phyloP scores from a whole-genome alignment of 2,329 filamentous ascomycete genomes.

The Exophiala mesophila region DNA sequence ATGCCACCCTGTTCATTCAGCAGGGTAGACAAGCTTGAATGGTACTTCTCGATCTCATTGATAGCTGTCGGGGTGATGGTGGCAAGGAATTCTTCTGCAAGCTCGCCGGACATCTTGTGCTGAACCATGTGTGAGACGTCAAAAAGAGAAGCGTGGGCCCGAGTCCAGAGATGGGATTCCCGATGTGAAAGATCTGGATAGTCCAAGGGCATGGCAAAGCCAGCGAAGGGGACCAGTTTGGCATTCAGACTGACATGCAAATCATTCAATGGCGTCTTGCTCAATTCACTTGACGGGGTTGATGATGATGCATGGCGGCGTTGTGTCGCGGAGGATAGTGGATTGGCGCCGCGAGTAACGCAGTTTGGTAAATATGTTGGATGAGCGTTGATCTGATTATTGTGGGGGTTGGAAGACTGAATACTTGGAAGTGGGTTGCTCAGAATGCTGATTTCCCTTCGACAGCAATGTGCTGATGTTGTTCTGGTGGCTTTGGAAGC shows the following conservation, averaged over 20 bases:
- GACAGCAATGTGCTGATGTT: too few relatives aligned
- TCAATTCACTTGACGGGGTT: constrained; percentile 24
- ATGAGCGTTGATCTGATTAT: too few relatives aligned
- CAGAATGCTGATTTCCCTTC: too few relatives aligned
- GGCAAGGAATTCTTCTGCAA: constrained; percentile 76
- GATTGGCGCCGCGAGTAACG: too few relatives aligned
- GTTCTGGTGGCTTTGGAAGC: too few relatives aligned
- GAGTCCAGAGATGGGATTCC: constrained; percentile 86
- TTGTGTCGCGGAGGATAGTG: neutral
- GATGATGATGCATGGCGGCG: constrained; percentile 10
- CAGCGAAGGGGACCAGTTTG: constrained; percentile 96
- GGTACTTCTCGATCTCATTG: constrained; percentile 57
- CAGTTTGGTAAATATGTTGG: too few relatives aligned
- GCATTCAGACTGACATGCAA: constrained; percentile 72
- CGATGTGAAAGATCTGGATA: constrained; percentile 72
- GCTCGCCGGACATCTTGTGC: constrained; percentile 76
- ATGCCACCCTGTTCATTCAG: constrained; percentile 85
- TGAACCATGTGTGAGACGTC: constrained; percentile 96
- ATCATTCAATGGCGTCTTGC: constrained; percentile 68
- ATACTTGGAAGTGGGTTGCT: too few relatives aligned
- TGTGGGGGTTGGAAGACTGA: too few relatives aligned
- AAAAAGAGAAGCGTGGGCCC: constrained; percentile 82
- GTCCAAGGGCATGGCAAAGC: constrained; percentile 87
- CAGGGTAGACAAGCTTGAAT: constrained; percentile 78
- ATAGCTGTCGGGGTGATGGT: constrained; percentile 74